These are phyloP conservation scores for Suhomyces chickasaworum DNA, from an alignment of 1,139 yeast species.

Conservation along the genomic window DNA sequence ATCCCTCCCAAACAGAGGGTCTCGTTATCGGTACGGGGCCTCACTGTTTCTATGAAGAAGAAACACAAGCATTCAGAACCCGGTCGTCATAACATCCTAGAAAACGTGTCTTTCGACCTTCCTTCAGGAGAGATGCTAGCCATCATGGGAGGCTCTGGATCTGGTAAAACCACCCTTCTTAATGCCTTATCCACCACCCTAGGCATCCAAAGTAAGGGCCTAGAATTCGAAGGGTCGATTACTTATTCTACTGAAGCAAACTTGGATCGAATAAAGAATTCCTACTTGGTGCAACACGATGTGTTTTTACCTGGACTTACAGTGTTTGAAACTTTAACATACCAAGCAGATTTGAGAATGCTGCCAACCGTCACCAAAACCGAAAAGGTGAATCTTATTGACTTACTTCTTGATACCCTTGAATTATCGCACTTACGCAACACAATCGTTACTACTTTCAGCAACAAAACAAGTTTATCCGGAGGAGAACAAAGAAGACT, in stretches of 20 bases:
- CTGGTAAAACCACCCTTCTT: constrained; percentile 29
- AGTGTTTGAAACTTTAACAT: constrained; percentile 24
- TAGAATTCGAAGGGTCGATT: constrained; percentile 47
- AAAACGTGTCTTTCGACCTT: constrained; percentile 25
- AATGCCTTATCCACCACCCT: constrained; percentile 27
- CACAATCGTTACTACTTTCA: constrained; percentile 21
- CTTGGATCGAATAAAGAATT: constrained; percentile 20
- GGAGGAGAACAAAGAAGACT: constrained; percentile 30
- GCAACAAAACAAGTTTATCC: constrained; percentile 18
- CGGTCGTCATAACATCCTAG: constrained; percentile 16
- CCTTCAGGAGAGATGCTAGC: constrained; percentile 25
- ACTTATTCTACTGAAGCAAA: constrained; percentile 27
- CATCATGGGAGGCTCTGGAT: constrained; percentile 31
- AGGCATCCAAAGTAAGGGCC: constrained; percentile 17
- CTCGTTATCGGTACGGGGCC: constrained; percentile 18
- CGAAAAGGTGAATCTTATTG: constrained; percentile 19
- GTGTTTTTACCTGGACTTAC: constrained; percentile 28
- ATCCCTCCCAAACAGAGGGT: constrained; percentile 20
- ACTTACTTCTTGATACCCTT: constrained; percentile 21
- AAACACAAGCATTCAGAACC: constrained; percentile 12
- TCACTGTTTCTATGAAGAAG: constrained; percentile 13
- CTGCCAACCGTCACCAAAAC: constrained; percentile 16
- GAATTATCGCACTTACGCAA: constrained; percentile 22
- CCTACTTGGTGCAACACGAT: constrained; percentile 27
- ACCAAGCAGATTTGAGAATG: constrained; percentile 26